A percentile compares a stretch with the other conserved stretches of the same genome.
phyloP scores from a whole-genome alignment of 2,329 filamentous ascomycete species.

The Stagonosporopsis vannaccii region DNA sequence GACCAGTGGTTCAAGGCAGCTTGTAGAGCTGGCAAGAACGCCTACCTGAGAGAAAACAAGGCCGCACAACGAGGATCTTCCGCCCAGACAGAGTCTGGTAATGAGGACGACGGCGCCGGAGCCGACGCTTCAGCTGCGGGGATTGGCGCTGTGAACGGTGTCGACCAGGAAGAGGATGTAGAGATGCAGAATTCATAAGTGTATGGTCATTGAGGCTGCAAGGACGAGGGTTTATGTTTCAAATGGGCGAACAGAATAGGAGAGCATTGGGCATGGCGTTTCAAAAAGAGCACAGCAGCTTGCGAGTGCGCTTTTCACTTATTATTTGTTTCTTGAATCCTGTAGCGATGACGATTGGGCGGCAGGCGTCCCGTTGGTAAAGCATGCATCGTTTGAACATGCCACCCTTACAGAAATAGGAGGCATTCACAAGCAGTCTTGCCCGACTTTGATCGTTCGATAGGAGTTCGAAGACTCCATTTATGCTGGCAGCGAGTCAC shows the following conservation, averaged over 20 bases:
- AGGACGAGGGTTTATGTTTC: slow-evolving; percentile 19
- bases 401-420: neutral
- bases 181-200: slow-evolving; percentile 43
- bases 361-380: neutral
- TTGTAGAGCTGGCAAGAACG: slow-evolving; percentile 47
- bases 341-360: slow-evolving; percentile 9
- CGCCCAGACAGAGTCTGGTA: slow-evolving; percentile 8
- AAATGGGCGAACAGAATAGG: slow-evolving; percentile 28
- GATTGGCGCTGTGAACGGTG: slow-evolving; percentile 35
- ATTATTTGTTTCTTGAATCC: neutral
- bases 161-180: slow-evolving; percentile 35
- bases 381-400: neutral
- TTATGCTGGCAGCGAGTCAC: neutral
- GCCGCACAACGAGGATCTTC: slow-evolving; percentile 27
- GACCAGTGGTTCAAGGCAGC: slow-evolving; percentile 70
- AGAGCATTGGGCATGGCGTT: slow-evolving; percentile 40
- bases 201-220: slow-evolving; percentile 10
- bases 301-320: slow-evolving; percentile 21
- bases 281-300: slow-evolving; percentile 23
- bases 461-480: neutral
- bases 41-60: slow-evolving; percentile 30
- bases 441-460: neutral
- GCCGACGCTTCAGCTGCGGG: slow-evolving; percentile 25
- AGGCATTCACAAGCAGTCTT: neutral
- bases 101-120: slow-evolving; percentile 12